Base-by-base conservation (phyloP, 345 rosid species). In the Aurinia saxatilis region DNA sequence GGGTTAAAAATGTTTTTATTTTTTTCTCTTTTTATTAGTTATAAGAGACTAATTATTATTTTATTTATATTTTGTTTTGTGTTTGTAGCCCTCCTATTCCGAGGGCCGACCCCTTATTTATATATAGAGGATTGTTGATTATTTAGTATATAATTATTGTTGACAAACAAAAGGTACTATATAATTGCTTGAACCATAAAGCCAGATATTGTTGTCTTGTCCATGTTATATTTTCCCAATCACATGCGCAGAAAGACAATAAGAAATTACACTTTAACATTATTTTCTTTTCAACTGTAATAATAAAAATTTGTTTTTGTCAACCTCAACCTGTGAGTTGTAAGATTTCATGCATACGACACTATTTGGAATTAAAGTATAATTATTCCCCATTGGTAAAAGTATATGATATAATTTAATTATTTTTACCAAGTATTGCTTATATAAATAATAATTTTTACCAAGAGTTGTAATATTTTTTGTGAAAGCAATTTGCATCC, bases 401-500 rank as follows among this genome's bases (percentile, higher is more conserved):
- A 30, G 16, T n/a, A 37, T 66, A 37, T 31, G 8, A 27, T 27
- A 18, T 0, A 47, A 5, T 4, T 37, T 1, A 36, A 11, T 4
- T n/a, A 23, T 10, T 46, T 37, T 9, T 13, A 17, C 61, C 39
- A 44, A 12, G 31, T 27, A 27, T 1, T 4, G 6, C 7, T 27
- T 4, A 4, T 27, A 27, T 27, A 27, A 4, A 27, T 27, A 27
- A 27, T 27, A 27, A 27, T 27, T 27, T 4, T 27, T 4, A 27
- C 31, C 31, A n/a, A 18, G 11, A 37, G 2, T 12, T 44, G 12
- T 60, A 49, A 39, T 38, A 57, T 48, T 31, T 8, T 1, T 8
- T 7, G 58, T 33, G 70, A 40, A 50, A 56, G 48, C 65, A 64
- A 57, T 10, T 71, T 27, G 57, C 71, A 65, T 35, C 71, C 67